Conservation (phyloP, 2,329 filamentous ascomycete species). For the Ophiocordyceps camponoti-rufipedis region DNA sequence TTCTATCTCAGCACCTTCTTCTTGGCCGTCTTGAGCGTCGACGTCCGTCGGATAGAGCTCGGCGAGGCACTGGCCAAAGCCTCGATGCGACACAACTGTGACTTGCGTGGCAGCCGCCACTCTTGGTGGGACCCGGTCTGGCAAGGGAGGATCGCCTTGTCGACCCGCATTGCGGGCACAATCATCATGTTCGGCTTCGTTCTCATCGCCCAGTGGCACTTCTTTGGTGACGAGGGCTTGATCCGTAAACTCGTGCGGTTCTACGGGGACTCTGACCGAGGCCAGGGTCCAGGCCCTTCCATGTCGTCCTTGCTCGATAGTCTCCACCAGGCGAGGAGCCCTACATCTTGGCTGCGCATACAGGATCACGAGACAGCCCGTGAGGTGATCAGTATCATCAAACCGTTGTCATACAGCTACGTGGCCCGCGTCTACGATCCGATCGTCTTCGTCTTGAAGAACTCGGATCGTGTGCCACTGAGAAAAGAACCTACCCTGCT, state of each 20-base stretch:
- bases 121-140: slow-evolving; percentile 43
- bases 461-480: slow-evolving; percentile 44
- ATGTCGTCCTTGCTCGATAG: slow-evolving; percentile 29
- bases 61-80: slow-evolving; percentile 50
- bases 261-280: slow-evolving; percentile 5
- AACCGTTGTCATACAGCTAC: slow-evolving; percentile 52
- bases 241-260: slow-evolving; percentile 10
- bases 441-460: slow-evolving; percentile 51
- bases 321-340: slow-evolving; percentile 59
- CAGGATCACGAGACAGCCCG: slow-evolving; percentile 65
- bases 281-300: slow-evolving; percentile 11
- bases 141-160: slow-evolving; percentile 46
- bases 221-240: slow-evolving; percentile 42
- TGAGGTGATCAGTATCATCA: slow-evolving; percentile 60
- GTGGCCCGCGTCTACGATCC: slow-evolving; percentile 59
- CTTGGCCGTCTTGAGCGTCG: slow-evolving; percentile 59
- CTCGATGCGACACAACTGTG: slow-evolving; percentile 21
- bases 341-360: slow-evolving; percentile 55
- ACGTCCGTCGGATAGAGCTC: slow-evolving; percentile 59
- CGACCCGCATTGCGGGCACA: slow-evolving; percentile 58
- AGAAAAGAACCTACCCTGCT: slow-evolving; percentile 17
- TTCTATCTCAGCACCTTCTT: slow-evolving; percentile 69
- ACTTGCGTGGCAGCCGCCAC: slow-evolving; percentile 5
- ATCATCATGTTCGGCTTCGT: slow-evolving; percentile 56
- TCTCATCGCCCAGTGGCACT: slow-evolving; percentile 59